Base-by-base conservation (phyloP, 2,329 filamentous ascomycete species). In the Capronia americana region DNA sequence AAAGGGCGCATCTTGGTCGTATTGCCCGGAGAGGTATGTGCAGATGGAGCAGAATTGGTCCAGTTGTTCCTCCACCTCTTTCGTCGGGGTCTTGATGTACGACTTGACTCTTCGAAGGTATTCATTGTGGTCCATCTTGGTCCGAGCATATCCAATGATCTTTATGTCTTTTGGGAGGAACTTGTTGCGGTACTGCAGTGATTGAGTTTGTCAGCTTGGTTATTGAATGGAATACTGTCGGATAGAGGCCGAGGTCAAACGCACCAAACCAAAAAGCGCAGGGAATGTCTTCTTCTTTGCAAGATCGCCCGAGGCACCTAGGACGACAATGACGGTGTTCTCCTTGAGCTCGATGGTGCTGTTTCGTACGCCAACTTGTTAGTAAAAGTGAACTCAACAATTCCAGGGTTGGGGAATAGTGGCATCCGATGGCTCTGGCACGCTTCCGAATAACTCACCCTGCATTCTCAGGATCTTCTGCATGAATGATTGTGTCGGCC, bases 261-360 rank as follows among this genome's bases (percentile, higher is more conserved):
- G 86, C 87, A 97, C 93, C 76, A 99, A 89, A 74, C 95, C 95
- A 79, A 99, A 99, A 64, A 99, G 89, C 67, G 95, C 95, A 72
- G 95, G 95, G 83, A 96, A 99, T 92, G 95, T 99, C 90, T 99
- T 99, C 90, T 99, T 99, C 87, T 99, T 99, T 59, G 95, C 95
- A 73, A 99, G 84, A 85, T 99, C 95, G 76, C 95, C 95, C 61
- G 95, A 99, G 72, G 95, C 95, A 76, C 95, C 95, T 73, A 99
- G 89, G 75, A 99, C 95, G 76, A 99, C 87, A 76, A 99, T 96
- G 78, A 93, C 88, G 72, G 95, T 99, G 86, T 99, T 96, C 78
- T 98, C 92, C 86, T 97, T 99, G 77, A 99, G 90, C 88, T 99
- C 95, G 81, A 96, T 86, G 76, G 88, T 89, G 78, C 92, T 96